Evolutionary conservation across 208 protist genomes (phyloP), one percentile per base, ranked within the genome.

Genomic region (Trypanosoma cruzi): DNA sequence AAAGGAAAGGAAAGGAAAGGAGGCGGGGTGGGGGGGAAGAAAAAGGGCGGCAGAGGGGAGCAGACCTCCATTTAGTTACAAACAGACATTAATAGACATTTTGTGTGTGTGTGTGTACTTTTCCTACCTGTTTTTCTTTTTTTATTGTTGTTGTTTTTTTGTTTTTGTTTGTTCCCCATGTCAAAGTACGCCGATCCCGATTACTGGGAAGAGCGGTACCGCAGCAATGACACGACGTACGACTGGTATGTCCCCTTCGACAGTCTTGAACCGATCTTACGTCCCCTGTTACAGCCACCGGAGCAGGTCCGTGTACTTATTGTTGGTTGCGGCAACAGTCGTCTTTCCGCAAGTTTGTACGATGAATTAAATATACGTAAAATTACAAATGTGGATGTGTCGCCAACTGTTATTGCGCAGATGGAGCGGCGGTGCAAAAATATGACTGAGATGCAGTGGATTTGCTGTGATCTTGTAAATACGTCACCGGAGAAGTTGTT

Each of bases 181-280:
- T 94, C 92, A 24, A 94, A 97, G 75, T 97, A 97, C 78, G 86
- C 89, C 11, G 93, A 94, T 32, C 83, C 86, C 13, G 89, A 94
- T 34, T 97, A 97, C 73, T 97, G 93, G 93, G 90, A 97, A 68
- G 90, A 97, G 70, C 79, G 90, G n/a, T 97, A 97, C 55, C 90
- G 92, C 54, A 93, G 87, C 65, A 92, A 82, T 50, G 91, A 95
- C 77, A 95, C 90, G 13, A 97, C 86, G 54, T 97, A 96, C 57
- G 93, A 97, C 37, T 97, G 93, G 93, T 97, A 93, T 71, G 68
- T 95, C 26, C 93, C 85, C 34, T 97, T 86, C 62, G 93, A 96
- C 53, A 92, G 85, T 37, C 76, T 96, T n/a, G 87, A 95, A 70
- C 65, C 84, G 5, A 81, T 95, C 37, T 56, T 97, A 0, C 62